These are phyloP conservation scores for Pestalotiopsis sp. DNA, from an alignment of 2,329 filamentous ascomycete genomes.

Conservation along the genomic window DNA sequence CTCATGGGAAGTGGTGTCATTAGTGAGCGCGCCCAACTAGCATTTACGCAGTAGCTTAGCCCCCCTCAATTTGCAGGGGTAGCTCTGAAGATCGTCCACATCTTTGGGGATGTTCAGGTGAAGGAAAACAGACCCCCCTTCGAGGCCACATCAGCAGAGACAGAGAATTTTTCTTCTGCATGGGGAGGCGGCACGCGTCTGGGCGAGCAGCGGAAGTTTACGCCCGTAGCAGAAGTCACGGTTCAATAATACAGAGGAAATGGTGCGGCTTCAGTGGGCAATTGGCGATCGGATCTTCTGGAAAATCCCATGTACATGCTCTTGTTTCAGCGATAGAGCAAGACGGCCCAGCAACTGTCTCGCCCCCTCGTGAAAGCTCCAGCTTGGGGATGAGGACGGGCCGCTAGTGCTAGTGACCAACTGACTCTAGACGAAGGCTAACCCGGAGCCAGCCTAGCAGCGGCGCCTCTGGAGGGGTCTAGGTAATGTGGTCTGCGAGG, in stretches of 20 bases:
- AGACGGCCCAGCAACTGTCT: neutral
- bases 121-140: neutral
- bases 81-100: conserved; percentile 5
- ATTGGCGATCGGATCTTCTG: neutral
- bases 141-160: neutral
- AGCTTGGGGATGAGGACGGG: conserved; percentile 7
- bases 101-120: neutral
- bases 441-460: conserved; percentile 5
- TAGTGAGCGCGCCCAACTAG: neutral
- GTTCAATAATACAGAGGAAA: neutral
- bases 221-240: neutral
- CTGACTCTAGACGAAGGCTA: conserved; percentile 7
- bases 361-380: conserved; percentile 7
- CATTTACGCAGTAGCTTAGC: neutral
- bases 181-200: neutral
- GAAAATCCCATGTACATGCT: neutral
- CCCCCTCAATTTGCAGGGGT: conserved; percentile 6
- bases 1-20: conserved; percentile 1
- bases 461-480: neutral
- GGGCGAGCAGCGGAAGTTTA: neutral
- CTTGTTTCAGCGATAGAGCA: conserved; percentile 7
- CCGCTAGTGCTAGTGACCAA: conserved; percentile 10
- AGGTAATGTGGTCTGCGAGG: neutral
- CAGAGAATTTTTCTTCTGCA: neutral
- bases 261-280: neutral